phyloP scores from a whole-genome alignment of 1,284 basidiomycete genomes.

The Mycocalia duriaeana region DNA sequence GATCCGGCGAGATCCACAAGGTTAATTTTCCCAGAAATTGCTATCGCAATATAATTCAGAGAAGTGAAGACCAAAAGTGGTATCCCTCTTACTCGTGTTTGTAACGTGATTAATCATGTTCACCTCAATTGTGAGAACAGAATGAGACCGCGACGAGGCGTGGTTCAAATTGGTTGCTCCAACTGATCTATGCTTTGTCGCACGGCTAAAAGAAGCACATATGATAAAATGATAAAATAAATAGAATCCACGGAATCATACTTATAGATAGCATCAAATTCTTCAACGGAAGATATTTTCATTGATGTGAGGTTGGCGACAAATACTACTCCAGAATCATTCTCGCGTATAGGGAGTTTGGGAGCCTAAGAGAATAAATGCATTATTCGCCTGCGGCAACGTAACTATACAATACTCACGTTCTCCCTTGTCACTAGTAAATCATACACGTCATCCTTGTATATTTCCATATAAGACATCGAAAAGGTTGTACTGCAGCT shows the following conservation, averaged over 20 bases:
- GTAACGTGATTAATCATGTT: constrained; percentile 42
- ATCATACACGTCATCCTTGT: constrained; percentile 83
- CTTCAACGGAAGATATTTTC: constrained; percentile 45
- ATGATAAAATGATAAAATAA: constrained; percentile 4
- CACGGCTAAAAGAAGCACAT: constrained; percentile 38
- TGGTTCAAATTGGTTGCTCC: constrained; percentile 79
- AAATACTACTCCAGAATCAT: constrained; percentile 69
- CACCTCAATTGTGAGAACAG: constrained; percentile 70
- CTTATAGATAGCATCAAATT: constrained; percentile 66
- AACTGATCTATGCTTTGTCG: constrained; percentile 71
- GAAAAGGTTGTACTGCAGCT: constrained; percentile 40
- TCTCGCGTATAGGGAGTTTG: constrained; percentile 77
- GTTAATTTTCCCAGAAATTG: constrained; percentile 70
- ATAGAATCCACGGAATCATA: constrained; percentile 31
- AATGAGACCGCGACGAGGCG: constrained; percentile 79
- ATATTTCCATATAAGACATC: constrained; percentile 81
- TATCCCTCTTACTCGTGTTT: constrained; percentile 40
- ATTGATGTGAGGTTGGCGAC: constrained; percentile 65
- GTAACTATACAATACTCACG: too few species aligned
- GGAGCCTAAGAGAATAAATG: constrained; percentile 43
- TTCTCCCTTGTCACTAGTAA: constrained; percentile 66
- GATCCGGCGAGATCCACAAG: constrained; percentile 84
- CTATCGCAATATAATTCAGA: too few species aligned
- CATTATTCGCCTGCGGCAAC: constrained; percentile 7
- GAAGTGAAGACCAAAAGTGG: too few species aligned